phyloP scores from a whole-genome alignment of 768 basidiomycete species.

The Sporobolomyces pararoseus region DNA sequence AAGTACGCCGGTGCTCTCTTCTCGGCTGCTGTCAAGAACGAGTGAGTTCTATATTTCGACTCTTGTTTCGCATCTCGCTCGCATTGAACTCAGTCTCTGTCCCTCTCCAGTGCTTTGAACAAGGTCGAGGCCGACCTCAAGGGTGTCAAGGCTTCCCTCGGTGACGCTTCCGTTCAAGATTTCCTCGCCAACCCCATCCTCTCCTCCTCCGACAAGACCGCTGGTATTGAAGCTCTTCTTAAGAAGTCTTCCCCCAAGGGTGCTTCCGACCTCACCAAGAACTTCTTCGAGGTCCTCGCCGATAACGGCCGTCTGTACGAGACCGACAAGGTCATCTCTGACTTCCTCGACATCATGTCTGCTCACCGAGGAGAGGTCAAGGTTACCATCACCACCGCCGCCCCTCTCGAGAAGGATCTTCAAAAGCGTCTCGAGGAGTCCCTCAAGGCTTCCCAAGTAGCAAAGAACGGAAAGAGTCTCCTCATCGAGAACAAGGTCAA shows the following conservation, averaged over 20 bases:
- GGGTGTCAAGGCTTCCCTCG: conserved; percentile 65
- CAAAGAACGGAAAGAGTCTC: conserved; percentile 77
- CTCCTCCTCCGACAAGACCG: conserved; percentile 67
- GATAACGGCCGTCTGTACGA: conserved; percentile 88
- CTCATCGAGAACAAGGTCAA: conserved; percentile 95
- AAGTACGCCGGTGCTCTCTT: conserved; percentile 49
- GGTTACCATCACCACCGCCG: conserved; percentile 69
- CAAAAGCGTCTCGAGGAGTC: conserved; percentile 73
- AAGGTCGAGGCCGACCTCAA: conserved; percentile 81
- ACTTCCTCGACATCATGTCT: conserved; percentile 82
- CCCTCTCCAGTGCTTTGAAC: conserved; percentile 68
- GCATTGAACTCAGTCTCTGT: background rate
- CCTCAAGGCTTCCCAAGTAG: conserved; percentile 80
- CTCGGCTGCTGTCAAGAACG: conserved; percentile 43
- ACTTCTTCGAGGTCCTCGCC: conserved; percentile 80
- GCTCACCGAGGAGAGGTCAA: conserved; percentile 89
- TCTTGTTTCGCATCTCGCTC: background rate
- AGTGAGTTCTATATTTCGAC: conserved; percentile 14
- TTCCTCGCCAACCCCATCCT: conserved; percentile 91
- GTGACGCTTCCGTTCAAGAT: conserved; percentile 61
- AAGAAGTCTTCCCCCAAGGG: conserved; percentile 52
- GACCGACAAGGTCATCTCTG: conserved; percentile 78
- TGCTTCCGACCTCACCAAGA: conserved; percentile 65
- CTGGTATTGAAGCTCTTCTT: conserved; percentile 66
- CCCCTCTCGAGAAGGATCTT: conserved; percentile 69